phyloP scores from a whole-genome alignment of 306 rosid species.

The Fragaria nilgerrensis region DNA sequence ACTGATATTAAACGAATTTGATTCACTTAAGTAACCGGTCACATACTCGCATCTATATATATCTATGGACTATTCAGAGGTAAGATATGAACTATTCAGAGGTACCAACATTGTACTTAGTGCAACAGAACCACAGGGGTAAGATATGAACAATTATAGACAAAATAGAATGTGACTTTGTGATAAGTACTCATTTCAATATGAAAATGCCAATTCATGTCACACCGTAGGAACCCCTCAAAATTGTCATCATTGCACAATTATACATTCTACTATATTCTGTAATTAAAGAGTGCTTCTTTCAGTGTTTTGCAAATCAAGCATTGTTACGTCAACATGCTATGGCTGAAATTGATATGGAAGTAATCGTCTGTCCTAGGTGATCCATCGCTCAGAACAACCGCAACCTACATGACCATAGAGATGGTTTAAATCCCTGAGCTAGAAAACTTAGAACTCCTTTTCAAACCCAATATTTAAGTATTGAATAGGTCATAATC shows the following conservation, averaged over 20 bases:
- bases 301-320: neutral
- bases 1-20: neutral
- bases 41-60: neutral
- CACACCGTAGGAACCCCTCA: neutral
- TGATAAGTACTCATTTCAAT: neutral
- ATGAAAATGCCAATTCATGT: neutral
- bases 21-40: neutral
- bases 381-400: neutral
- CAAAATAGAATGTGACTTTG: neutral
- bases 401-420: neutral
- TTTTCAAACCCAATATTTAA: neutral
- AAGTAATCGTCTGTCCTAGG: neutral
- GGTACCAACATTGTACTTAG: neutral
- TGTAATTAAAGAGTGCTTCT: too few relatives aligned
- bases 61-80: neutral
- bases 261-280: neutral
- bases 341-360: neutral
- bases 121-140: neutral
- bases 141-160: neutral
- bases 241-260: neutral
- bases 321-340: neutral
- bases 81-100: neutral
- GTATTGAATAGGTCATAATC: neutral
- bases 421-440: neutral
- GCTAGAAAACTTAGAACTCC: neutral